Conservation (phyloP, 2,329 filamentous ascomycete species). For the Mariannaea sp. region DNA sequence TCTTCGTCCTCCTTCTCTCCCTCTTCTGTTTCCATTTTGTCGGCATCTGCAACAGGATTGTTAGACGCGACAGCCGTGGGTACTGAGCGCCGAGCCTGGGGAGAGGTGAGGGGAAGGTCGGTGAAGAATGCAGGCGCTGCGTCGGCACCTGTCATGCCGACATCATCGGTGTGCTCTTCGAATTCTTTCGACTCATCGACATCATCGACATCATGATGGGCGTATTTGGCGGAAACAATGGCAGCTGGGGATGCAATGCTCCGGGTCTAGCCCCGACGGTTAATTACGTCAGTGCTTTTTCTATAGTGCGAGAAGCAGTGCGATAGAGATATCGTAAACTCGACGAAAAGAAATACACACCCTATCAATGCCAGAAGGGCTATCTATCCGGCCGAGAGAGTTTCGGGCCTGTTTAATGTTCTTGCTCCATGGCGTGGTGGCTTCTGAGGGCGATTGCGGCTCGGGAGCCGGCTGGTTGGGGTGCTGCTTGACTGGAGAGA, state of each 20-base stretch:
- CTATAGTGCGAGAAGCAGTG: too few species aligned
- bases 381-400: conserved; percentile 14
- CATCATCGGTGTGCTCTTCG: conserved; percentile 5
- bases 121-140: background rate
- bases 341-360: conserved; percentile 20
- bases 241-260: conserved; percentile 3
- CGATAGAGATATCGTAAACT: too few species aligned
- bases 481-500: conserved; percentile 33
- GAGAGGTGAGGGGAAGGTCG: background rate
- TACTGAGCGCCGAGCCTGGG: conserved; percentile 8
- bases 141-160: background rate
- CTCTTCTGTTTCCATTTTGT: too few species aligned
- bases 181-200: background rate
- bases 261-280: conserved; percentile 1
- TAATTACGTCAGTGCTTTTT: conserved; percentile 9
- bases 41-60: conserved; percentile 1
- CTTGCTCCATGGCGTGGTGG: conserved; percentile 18
- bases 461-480: background rate
- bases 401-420: conserved; percentile 22
- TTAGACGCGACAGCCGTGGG: background rate
- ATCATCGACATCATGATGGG: background rate
- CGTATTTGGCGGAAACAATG: conserved; percentile 1
- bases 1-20: conserved; percentile 16
- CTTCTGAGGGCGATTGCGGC: conserved; percentile 12
- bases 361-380: conserved; percentile 22